Base-by-base conservation (phyloP, 1,139 yeast genomes). In the Arxiozyma slooffiae region DNA sequence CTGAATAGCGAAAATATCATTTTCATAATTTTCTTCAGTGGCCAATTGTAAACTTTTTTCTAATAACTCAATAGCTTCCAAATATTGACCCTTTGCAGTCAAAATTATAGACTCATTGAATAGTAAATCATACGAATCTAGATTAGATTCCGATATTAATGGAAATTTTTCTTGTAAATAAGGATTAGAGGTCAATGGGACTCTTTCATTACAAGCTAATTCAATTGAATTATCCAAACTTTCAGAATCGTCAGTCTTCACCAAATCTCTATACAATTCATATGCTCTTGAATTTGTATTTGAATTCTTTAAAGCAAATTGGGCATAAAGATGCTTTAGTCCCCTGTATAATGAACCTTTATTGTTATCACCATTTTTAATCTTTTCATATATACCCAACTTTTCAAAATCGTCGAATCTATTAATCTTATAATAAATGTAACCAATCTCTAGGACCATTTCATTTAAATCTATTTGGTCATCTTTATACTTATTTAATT, bases 251-350 rank as follows among this genome's bases (percentile, higher is more conserved):
- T 53, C 60, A 52, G 52, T 59, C 49, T 59, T 46, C 26, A 79
- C 65, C 51, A 87, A 69, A 5, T 70, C 68, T 48, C 75, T 68
- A 63, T 87, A 88, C 4, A 85, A 58, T 6, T 68, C 64, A 54
- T 77, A 71, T 0, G 96, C 81, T 45, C 75, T 73, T 1, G 61
- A 64, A 57, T 78, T 75, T 7, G 42, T 38, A 21, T 77, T 65
- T 8, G 96, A 97, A 38, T 67, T 66, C 61, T 82, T 82, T 71
- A 85, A 88, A 62, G 76, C 77, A 55, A 81, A 80, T 68, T 90
- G 98, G 0, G 97, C 96, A 55, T 82, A 68, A n/a, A 88, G 75
- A 64, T 89, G 96, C 50, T 75, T 69, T 53, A 86, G 68, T 0
- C 88, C 90, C 57, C 81, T 69, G 14, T 47, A 40, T 26, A 54